Evolutionary conservation across 306 rosid species (phyloP).

Genomic region (Glycine soja): DNA sequence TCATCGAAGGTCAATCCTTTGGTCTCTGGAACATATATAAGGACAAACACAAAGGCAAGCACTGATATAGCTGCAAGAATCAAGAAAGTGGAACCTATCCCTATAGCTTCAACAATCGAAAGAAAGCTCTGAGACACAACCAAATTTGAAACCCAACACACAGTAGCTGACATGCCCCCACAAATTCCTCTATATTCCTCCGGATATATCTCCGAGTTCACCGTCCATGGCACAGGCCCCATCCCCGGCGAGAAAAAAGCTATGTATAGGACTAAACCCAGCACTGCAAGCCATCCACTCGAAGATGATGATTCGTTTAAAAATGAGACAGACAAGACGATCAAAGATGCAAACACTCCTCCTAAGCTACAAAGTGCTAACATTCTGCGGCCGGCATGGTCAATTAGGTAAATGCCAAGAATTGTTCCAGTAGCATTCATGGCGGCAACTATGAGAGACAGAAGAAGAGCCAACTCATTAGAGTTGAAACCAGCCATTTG

Average conservation of each 20-base stretch:
- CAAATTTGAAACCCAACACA: conserved; percentile 80
- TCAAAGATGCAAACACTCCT: conserved; percentile 71
- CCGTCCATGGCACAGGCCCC: conserved; percentile 97
- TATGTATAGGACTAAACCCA: conserved; percentile 71
- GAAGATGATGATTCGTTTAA: conserved; percentile 49
- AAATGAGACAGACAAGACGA: conserved; percentile 62
- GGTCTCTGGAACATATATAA: conserved; percentile 71
- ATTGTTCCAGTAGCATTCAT: conserved; percentile 79
- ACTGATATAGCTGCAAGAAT: conserved; percentile 67
- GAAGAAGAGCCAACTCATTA: conserved; percentile 76
- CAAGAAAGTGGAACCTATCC: conserved; percentile 72
- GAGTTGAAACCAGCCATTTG: conserved; percentile 87
- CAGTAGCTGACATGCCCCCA: conserved; percentile 92
- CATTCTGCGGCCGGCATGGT: conserved; percentile 68
- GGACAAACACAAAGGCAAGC: conserved; percentile 67
- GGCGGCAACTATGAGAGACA: conserved; percentile 77
- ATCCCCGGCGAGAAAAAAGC: conserved; percentile 81
- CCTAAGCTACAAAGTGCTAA: conserved; percentile 75
- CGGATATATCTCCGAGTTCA: conserved; percentile 90
- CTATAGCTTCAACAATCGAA: conserved; percentile 62
- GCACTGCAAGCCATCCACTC: conserved; percentile 70
- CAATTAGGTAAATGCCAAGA: conserved; percentile 87
- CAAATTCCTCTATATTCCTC: conserved; percentile 81
- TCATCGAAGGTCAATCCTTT: conserved; percentile 86
- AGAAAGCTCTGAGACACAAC: conserved; percentile 77